Conservation (phyloP, 345 rosid species). For the Odontarrhena argentea region DNA sequence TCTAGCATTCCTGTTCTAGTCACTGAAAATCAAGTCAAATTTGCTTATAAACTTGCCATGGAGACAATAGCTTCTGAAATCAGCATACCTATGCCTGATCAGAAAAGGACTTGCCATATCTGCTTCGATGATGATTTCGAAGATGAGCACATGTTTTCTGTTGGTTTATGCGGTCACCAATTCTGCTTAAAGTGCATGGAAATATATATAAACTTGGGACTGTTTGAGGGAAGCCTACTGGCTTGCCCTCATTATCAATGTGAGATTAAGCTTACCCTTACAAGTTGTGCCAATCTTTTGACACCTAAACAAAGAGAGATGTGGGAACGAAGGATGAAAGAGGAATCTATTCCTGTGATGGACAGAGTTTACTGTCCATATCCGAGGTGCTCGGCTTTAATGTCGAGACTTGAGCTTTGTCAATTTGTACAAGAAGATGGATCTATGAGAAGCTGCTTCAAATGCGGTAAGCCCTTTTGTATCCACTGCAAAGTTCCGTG, state of each 20-base stretch:
- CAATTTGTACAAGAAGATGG: conserved; percentile 37
- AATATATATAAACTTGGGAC: conserved; percentile 55
- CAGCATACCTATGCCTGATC: conserved; percentile 14
- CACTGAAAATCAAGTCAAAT: conserved; percentile 40
- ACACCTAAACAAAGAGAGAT: conserved; percentile 51
- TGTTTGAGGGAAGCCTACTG: conserved; percentile 51
- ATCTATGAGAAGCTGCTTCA: conserved; percentile 47
- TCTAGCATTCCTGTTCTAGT: conserved; percentile 26
- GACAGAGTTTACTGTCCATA: conserved; percentile 72
- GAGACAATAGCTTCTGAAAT: conserved; percentile 60
- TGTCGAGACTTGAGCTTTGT: conserved; percentile 51
- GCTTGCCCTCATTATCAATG: conserved; percentile 66
- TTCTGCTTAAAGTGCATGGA: conserved; percentile 67
- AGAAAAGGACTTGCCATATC: conserved; percentile 44
- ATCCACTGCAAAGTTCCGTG: conserved; percentile 69
- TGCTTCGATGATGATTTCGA: conserved; percentile 54
- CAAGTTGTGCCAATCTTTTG: conserved; percentile 52
- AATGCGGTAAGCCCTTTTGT: conserved; percentile 55
- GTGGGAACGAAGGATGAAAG: conserved; percentile 48
- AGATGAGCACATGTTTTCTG: conserved; percentile 48
- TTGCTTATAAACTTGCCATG: conserved; percentile 60
- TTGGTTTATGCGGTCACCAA: conserved; percentile 56
- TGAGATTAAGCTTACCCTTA: conserved; percentile 43
- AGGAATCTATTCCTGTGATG: conserved; percentile 54
- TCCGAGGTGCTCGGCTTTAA: conserved; percentile 66